phyloP scores from a whole-genome alignment of 768 basidiomycete genomes.

The Solioccasus polychromus region DNA sequence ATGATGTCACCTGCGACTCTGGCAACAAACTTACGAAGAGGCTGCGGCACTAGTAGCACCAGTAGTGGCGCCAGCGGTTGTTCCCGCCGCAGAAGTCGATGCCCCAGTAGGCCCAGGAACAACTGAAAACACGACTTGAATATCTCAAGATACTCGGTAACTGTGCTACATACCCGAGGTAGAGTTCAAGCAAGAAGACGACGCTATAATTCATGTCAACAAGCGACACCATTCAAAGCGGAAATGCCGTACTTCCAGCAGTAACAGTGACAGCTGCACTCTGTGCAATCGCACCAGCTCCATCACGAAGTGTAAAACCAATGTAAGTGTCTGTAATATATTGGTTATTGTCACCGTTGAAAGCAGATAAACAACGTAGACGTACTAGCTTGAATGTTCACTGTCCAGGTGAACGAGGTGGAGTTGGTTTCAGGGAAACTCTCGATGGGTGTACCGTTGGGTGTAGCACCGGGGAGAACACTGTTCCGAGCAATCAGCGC shows the following conservation, averaged over 20 bases:
- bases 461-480: constrained; percentile 49
- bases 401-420: constrained; percentile 52
- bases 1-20: neutral
- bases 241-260: constrained; percentile 44
- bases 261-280: constrained; percentile 51
- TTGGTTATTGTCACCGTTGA: neutral
- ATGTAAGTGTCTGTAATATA: constrained; percentile 43
- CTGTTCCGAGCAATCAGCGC: constrained; percentile 31
- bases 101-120: constrained; percentile 20
- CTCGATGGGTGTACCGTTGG: constrained; percentile 42
- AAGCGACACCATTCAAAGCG: neutral
- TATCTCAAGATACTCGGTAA: constrained; percentile 7
- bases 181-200: constrained; percentile 33
- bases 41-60: constrained; percentile 1
- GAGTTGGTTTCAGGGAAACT: constrained; percentile 41
- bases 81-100: constrained; percentile 1
- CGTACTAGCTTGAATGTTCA: constrained; percentile 47
- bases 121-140: constrained; percentile 20
- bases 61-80: neutral
- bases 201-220: constrained; percentile 28
- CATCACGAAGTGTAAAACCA: constrained; percentile 61
- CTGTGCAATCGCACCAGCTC: constrained; percentile 47
- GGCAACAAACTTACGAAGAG: constrained; percentile 18
- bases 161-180: constrained; percentile 23
- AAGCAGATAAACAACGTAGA: neutral